Evolutionary conservation across 202 grass and related monocot genomes (phyloP).

Genomic region (Carex arenaria): DNA sequence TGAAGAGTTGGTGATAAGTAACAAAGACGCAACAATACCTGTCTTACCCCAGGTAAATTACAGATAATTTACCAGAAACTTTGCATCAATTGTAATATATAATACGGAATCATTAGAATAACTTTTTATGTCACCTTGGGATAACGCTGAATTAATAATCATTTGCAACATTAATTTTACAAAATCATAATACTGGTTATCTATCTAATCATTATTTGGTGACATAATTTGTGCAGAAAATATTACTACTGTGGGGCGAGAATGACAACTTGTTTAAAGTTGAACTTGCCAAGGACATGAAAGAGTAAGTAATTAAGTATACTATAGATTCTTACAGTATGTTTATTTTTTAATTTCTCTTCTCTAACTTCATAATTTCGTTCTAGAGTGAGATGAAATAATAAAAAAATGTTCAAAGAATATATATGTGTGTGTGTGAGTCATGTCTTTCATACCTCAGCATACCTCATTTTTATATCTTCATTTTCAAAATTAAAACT

Average conservation of each 20-base stretch:
- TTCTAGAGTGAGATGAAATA: too few relatives aligned
- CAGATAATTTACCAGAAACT: not conserved
- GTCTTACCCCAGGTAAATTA: constrained; percentile 50
- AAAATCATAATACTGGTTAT: not conserved
- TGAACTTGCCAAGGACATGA: constrained; percentile 72
- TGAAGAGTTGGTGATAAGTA: constrained; percentile 80
- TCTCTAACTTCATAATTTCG: not conserved
- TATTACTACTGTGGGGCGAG: constrained; percentile 77
- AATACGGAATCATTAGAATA: not conserved
- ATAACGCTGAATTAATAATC: not conserved
- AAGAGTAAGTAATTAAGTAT: constrained; percentile 69
- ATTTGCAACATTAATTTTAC: not conserved
- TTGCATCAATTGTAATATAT: not conserved
- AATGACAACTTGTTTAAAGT: constrained; percentile 85
- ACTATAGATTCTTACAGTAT: not conserved
- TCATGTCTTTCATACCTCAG: too few relatives aligned
- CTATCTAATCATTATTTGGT: not conserved
- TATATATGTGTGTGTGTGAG: too few relatives aligned
- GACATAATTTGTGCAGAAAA: constrained; percentile 51
- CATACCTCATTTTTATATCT: too few relatives aligned
- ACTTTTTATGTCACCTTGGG: not conserved
- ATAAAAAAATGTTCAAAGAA: too few relatives aligned
- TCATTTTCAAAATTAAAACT: too few relatives aligned
- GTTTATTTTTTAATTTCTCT: not conserved
- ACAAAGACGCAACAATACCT: constrained; percentile 67